Conservation (phyloP, 306 rosid genomes). For the Cyamopsis tetragonoloba region DNA sequence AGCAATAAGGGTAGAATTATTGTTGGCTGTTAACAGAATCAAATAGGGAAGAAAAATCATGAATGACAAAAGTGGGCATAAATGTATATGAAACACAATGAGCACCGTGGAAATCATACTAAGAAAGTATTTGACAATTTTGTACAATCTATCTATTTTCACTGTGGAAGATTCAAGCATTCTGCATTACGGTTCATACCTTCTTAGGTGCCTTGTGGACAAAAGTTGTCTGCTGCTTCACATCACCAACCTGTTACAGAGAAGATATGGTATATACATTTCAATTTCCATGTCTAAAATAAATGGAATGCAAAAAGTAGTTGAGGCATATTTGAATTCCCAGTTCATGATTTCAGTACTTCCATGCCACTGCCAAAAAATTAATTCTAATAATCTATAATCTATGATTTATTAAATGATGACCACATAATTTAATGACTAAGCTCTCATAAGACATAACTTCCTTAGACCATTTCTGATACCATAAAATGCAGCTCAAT, state of each 20-base stretch:
- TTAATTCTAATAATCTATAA: slow-evolving; percentile 7
- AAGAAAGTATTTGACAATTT: slow-evolving; percentile 4
- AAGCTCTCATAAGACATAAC: slow-evolving; percentile 11
- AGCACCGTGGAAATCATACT: neutral
- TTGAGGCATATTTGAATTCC: neutral
- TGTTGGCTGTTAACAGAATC: slow-evolving; percentile 5
- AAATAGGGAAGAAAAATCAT: slow-evolving; percentile 4
- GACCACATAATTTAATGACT: neutral
- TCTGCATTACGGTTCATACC: slow-evolving; percentile 38
- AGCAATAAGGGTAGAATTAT: neutral
- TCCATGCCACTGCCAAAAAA: slow-evolving; percentile 16
- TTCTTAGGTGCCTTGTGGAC: slow-evolving; percentile 79
- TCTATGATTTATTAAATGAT: neutral
- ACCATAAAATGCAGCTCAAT: neutral
- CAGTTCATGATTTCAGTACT: slow-evolving; percentile 3
- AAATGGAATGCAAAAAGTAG: neutral
- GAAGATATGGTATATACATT: slow-evolving; percentile 25
- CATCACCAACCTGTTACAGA: slow-evolving; percentile 57
- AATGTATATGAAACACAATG: neutral
- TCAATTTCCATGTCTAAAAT: neutral
- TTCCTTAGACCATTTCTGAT: neutral
- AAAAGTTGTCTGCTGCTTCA: slow-evolving; percentile 56
- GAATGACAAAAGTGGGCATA: neutral
- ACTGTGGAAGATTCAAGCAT: slow-evolving; percentile 1
- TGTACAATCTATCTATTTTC: neutral